Base-by-base conservation (phyloP, 2,329 filamentous ascomycete species). In the Trichoderma atrobrunneum region DNA sequence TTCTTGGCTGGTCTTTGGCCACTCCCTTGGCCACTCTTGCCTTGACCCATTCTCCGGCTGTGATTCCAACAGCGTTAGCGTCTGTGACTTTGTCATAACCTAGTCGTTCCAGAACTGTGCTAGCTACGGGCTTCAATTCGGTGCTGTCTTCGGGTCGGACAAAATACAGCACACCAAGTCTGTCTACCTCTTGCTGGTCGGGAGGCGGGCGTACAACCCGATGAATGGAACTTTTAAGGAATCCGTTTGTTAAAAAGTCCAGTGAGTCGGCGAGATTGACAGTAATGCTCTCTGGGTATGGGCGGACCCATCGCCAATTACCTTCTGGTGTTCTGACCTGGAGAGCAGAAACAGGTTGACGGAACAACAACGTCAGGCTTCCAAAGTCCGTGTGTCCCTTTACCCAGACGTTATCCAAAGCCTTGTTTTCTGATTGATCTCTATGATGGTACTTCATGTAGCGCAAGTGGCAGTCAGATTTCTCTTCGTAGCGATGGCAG, bases 141-240 rank as follows among this genome's bases (percentile, higher is more conserved):
- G 81, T 75, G 34, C 74, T 76, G 21, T 82, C 80, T 54, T 82
- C 81, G 0, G 81, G 81, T 18, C 81, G 74, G 7, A 81, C 79
- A 72, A 83, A 83, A 70, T 83, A 83, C n/a, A 84, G 74, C 1
- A 88, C 78, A 0, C 87, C 86, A 4, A 86, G 79, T 0, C 86
- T 81, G 69, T 86, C 84, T 14, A 84, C 75, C 32, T 84, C 77
- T 21, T 82, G 77, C 75, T 85, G 84, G 72, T 85, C 84, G 0
- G 79, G 77, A 0, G 84, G 84, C 2, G 84, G 84, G 0, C 79
- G 81, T 0, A 84, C 80, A 2, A 85, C 83, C 16, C 84, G 79
- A 70, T 85, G 84, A 26, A 84, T 80, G 70, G 81, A 83, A 73
- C 81, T 83, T 77, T 83, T 84, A 2, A 85, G 74, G 72, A 85